Evolutionary conservation across 2,329 filamentous ascomycete species (phyloP).

Genomic region (Cryphonectria naterciae): DNA sequence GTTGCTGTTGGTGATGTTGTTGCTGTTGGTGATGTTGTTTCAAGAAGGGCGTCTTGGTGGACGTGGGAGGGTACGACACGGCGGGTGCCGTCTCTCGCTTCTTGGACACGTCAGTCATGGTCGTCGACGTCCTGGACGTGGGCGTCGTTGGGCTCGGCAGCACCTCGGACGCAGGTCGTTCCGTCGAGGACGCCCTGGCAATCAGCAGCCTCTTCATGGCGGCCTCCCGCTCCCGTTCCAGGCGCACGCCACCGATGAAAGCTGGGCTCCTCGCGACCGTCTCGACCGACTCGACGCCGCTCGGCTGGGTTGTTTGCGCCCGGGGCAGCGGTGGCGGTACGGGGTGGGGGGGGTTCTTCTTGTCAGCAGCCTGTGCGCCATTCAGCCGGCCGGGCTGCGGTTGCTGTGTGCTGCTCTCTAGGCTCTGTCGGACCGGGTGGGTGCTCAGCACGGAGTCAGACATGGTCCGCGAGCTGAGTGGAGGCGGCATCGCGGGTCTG

Average conservation of each 20-base stretch:
- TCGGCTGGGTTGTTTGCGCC: conserved; percentile 1
- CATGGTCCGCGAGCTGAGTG: conserved; percentile 20
- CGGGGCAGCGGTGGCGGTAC: not conserved
- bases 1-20: no score
- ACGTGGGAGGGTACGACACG: conserved; percentile 26
- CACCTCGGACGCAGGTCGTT: conserved; percentile 20
- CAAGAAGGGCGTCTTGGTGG: conserved; percentile 27
- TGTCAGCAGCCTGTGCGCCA: conserved; percentile 26
- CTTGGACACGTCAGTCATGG: conserved; percentile 16
- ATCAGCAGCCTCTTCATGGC: conserved; percentile 31
- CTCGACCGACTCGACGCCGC: conserved; percentile 16
- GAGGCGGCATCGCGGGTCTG: conserved; percentile 12
- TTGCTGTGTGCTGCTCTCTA: conserved; percentile 7
- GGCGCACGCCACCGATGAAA: conserved; percentile 49
- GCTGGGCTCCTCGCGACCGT: conserved; percentile 31
- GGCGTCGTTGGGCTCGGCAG: conserved; percentile 6
- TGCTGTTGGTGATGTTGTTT: conserved; percentile 1
- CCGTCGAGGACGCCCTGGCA: conserved; percentile 22
- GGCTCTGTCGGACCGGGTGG: conserved; percentile 1
- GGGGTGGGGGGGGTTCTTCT: not conserved
- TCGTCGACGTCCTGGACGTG: not conserved
- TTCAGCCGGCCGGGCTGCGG: conserved; percentile 29
- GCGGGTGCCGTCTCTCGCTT: conserved; percentile 24
- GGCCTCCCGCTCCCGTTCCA: conserved; percentile 46
- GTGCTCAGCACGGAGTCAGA: conserved; percentile 26